These are phyloP conservation scores for Chlorella sp. DNA, from an alignment of 139 green algal species.

Conservation along the genomic window DNA sequence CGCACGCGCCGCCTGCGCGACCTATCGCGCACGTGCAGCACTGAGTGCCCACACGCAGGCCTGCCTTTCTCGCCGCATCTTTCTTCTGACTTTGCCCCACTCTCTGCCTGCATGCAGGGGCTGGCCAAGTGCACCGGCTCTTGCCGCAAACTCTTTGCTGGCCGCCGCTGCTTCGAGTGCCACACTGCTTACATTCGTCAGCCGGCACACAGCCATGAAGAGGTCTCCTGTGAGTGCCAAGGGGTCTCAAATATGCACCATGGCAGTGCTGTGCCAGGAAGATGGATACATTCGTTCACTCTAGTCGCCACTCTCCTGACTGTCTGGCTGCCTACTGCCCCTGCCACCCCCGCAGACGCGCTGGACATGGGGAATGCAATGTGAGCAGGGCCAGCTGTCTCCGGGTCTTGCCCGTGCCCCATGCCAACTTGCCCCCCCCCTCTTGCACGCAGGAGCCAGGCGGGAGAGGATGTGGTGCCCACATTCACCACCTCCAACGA, in stretches of 20 bases:
- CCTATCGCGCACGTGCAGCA: too few species aligned
- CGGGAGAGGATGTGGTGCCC: conserved; percentile 79
- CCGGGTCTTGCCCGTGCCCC: not conserved
- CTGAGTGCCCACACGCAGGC: not conserved
- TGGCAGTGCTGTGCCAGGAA: too few species aligned
- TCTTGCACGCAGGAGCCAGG: conserved; percentile 47
- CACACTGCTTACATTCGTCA: too few species aligned
- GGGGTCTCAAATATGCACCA: too few species aligned
- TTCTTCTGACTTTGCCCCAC: not conserved
- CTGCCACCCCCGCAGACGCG: too few species aligned
- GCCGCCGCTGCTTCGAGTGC: conserved; percentile 68
- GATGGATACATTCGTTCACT: too few species aligned
- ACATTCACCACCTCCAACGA: conserved; percentile 86
- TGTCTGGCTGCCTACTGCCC: too few species aligned
- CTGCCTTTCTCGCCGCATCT: not conserved
- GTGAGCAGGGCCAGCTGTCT: conserved; percentile 26
- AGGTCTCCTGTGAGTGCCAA: too few species aligned
- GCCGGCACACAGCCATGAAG: too few species aligned
- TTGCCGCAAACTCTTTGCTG: conserved; percentile 49
- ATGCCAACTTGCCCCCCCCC: not conserved
- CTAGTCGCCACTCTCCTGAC: too few species aligned
- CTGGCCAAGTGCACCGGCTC: conserved; percentile 55
- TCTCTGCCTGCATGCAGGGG: conserved; percentile 43
- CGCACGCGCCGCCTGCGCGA: too few species aligned
- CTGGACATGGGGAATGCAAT: conserved; percentile 85